Conservation (phyloP, 192 early-diverging fungal genomes). For the Jimgerdemannia lactiflua region DNA sequence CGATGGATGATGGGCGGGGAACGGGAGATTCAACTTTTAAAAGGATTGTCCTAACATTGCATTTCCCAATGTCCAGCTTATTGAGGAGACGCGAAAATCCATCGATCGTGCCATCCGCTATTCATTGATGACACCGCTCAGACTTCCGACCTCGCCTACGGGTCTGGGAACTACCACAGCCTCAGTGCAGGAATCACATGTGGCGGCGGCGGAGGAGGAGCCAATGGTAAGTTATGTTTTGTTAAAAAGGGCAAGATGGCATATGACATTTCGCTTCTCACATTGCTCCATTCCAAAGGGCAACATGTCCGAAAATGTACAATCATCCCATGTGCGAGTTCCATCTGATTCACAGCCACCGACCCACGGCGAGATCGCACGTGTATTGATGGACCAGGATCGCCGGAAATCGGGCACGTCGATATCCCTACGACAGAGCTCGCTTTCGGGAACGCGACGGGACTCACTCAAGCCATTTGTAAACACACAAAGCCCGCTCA, state of each 20-base stretch:
- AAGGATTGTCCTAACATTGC: constrained; percentile 2
- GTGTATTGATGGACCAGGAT: constrained; percentile 13
- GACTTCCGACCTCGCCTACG: neutral
- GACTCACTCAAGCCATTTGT: neutral
- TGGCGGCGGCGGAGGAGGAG: too few species aligned
- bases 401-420: constrained; percentile 12
- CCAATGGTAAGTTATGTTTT: too few species aligned
- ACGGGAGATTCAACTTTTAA: neutral
- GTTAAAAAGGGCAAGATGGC: too few species aligned
- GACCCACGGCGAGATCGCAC: constrained; percentile 8
- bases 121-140: neutral
- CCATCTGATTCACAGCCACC: neutral
- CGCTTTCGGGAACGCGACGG: neutral
- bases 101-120: neutral
- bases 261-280: too few species aligned
- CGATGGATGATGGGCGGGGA: too few species aligned
- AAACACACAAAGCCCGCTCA: neutral
- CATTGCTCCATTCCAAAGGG: too few species aligned
- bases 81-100: neutral
- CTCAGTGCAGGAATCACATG: too few species aligned
- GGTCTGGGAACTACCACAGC: too few species aligned
- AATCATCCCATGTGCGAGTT: too few species aligned
- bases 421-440: neutral
- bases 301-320: too few species aligned
- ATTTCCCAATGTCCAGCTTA: neutral